Percentiles rank a stretch among this genome's conserved stretches.
These are phyloP conservation scores for Scalesia atractyloides DNA, from an alignment of 129 eudicot species.

Conservation along the genomic window DNA sequence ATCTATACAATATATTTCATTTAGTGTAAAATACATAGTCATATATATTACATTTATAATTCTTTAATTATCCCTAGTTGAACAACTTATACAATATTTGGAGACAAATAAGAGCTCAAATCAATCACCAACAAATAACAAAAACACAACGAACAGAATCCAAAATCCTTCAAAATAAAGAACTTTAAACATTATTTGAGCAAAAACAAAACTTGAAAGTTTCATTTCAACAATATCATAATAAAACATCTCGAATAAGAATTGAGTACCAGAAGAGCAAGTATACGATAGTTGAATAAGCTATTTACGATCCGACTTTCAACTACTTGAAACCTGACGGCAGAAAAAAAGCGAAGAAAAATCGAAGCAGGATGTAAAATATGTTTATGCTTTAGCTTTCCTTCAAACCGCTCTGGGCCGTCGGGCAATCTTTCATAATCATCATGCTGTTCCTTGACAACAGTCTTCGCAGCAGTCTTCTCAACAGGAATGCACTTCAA, in stretches of 20 bases:
- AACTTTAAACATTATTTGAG: slow-evolving; percentile 5
- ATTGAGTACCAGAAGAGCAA: neutral
- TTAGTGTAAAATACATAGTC: too few relatives aligned
- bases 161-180: neutral
- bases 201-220: neutral
- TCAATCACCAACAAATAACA: slow-evolving; percentile 5
- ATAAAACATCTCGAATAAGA: neutral
- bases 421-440: slow-evolving; percentile 55
- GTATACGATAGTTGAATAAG: neutral
- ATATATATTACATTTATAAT: too few relatives aligned
- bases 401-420: slow-evolving; percentile 36
- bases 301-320: slow-evolving; percentile 2
- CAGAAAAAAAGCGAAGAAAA: neutral
- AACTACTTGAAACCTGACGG: slow-evolving; percentile 19
- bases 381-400: slow-evolving; percentile 6
- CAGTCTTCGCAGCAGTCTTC: slow-evolving; percentile 28
- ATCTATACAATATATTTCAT: too few relatives aligned
- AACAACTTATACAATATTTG: too few relatives aligned
- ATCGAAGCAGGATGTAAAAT: too few relatives aligned
- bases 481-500: slow-evolving; percentile 79
- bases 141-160: neutral
- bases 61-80: too few relatives aligned
- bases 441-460: slow-evolving; percentile 45
- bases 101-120: too few relatives aligned
- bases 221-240: neutral